Evolutionary conservation across 2,329 filamentous ascomycete species (phyloP).

Genomic region (Stagonosporopsis chrysanthemi): DNA sequence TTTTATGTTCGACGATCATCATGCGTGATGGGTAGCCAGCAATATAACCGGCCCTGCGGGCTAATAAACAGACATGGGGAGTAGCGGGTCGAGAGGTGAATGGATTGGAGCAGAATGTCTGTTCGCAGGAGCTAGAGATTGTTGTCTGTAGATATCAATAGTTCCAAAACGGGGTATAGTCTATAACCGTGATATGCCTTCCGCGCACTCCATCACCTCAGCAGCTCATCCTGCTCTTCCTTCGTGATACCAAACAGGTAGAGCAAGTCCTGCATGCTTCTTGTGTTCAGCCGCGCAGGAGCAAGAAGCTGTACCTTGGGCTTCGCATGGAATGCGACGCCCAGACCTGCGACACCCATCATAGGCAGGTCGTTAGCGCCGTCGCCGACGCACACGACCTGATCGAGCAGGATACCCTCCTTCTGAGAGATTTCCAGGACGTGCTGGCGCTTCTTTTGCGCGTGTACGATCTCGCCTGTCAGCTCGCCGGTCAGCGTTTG

Average conservation of each 20-base stretch:
- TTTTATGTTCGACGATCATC: too few species aligned
- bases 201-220: slow-evolving; percentile 33
- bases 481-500: slow-evolving; percentile 74
- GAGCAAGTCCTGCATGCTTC: slow-evolving; percentile 74
- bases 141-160: neutral
- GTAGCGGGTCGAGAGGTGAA: too few species aligned
- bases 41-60: too few species aligned
- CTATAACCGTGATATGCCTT: neutral
- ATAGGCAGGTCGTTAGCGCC: slow-evolving; percentile 84
- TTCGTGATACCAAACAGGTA: slow-evolving; percentile 76
- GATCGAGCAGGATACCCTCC: slow-evolving; percentile 70
- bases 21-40: too few species aligned
- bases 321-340: slow-evolving; percentile 86
- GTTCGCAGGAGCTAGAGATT: too few species aligned
- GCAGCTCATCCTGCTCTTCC: slow-evolving; percentile 66
- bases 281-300: slow-evolving; percentile 73
- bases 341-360: slow-evolving; percentile 77
- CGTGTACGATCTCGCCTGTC: slow-evolving; percentile 75
- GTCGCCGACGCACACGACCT: slow-evolving; percentile 79
- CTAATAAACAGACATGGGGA: too few species aligned
- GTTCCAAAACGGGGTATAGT: slow-evolving; percentile 16
- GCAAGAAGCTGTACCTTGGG: slow-evolving; percentile 81
- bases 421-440: slow-evolving; percentile 73
- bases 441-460: slow-evolving; percentile 75
- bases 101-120: too few species aligned